Base-by-base conservation (phyloP, 2,329 filamentous ascomycete species). In the Trichoderma koningiopsis region DNA sequence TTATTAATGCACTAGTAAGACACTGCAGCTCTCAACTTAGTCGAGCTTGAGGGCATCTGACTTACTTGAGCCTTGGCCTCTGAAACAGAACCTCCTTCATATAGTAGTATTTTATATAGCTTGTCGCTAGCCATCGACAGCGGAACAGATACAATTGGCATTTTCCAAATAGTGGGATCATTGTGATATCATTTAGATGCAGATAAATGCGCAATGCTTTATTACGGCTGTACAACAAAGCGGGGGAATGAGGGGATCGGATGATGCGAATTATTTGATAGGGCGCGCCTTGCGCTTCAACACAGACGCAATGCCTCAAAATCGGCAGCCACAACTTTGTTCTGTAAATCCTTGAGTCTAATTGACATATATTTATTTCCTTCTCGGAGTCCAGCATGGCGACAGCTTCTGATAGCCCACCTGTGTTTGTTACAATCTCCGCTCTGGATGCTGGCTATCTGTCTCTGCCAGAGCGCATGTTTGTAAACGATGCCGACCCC, bases 401-500 rank as follows among this genome's bases (percentile, higher is more conserved):
- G 27, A n/a, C 35, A 16, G n/a, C 29, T 37, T 59, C 40, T 29
- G 40, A 24, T 8, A 27, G 19, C 29, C 16, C 61, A 11, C 63
- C 63, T 22, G 27, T 22, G 19, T 65, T 47, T 37, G 64, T 67
- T 6, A 59, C 40, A 8, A n/a, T 67, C 55, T 67, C 64, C 1
- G 64, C 64, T 19, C 64, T 67, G 4, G 55, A 67, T 10, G 64
- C 64, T 31, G 64, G 64, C 64, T 31, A 37, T 6, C 31, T 67
- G 22, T 13, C 55, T 7, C 64, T 67, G 27, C 64, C 64, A 14
- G 64, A 67, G 43, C 64, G 33, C 53, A 49, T 67, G 40, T 67
- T 67, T 29, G 55, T 67, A 14, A 67, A 8, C 14, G 40, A 67
- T 29, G 55, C 64, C n/a, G 64, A 67, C 5, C 53, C 55, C 5